Conservation (phyloP, 1,139 yeast genomes). For the Taiozyma sp. region DNA sequence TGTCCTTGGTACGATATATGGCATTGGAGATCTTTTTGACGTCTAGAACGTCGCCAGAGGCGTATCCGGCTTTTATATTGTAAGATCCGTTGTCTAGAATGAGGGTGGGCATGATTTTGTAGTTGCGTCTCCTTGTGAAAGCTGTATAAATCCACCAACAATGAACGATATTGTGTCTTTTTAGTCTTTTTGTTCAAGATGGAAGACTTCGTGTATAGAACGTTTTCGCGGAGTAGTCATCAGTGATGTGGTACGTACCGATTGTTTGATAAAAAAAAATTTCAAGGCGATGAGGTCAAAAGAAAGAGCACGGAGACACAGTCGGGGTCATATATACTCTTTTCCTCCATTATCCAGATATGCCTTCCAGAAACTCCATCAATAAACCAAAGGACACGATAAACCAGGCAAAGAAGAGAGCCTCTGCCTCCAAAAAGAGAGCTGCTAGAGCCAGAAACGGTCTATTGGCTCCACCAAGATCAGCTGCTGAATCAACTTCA, state of each 20-base stretch:
- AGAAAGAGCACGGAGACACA: not conserved
- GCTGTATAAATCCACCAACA: not conserved
- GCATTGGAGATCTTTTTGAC: conserved; percentile 64
- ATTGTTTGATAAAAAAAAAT: not conserved
- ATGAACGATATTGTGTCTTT: too few species aligned
- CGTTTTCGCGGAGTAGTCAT: too few species aligned
- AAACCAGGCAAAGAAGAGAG: conserved; percentile 47
- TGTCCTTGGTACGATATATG: conserved; percentile 70
- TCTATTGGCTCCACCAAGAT: conserved; percentile 34
- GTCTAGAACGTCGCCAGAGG: conserved; percentile 26
- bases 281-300: not conserved
- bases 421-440: conserved; percentile 51
- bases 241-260: not conserved
- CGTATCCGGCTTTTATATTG: conserved; percentile 69
- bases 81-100: conserved; percentile 88
- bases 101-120: conserved; percentile 23
- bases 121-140: not conserved
- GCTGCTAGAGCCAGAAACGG: conserved; percentile 44
- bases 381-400: conserved; percentile 72
- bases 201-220: too few species aligned
- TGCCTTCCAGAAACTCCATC: conserved; percentile 78
- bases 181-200: too few species aligned
- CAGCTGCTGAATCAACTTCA: conserved; percentile 43
- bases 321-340: too few species aligned
- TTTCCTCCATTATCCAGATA: conserved; percentile 19